phyloP scores from a whole-genome alignment of 2,329 filamentous ascomycete genomes.

The Blastomyces parvus region DNA sequence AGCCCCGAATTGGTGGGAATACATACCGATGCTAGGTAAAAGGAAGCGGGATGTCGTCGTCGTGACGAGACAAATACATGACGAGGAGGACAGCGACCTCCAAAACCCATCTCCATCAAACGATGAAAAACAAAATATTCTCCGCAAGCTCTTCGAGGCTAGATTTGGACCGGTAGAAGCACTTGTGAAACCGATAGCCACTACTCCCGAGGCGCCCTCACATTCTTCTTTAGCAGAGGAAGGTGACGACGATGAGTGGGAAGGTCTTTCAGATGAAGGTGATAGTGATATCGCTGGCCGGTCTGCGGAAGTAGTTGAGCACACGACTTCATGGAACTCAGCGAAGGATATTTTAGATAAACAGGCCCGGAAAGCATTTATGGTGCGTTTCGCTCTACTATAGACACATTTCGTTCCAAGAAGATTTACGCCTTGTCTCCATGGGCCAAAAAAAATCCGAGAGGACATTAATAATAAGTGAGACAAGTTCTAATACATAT shows the following conservation, averaged over 20 bases:
- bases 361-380: constrained; percentile 66
- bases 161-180: constrained; percentile 66
- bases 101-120: constrained; percentile 22
- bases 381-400: constrained; percentile 43
- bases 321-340: constrained; percentile 41
- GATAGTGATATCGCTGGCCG: constrained; percentile 32
- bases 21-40: constrained; percentile 36
- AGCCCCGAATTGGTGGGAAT: neutral
- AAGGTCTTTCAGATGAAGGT: constrained; percentile 45
- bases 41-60: constrained; percentile 38
- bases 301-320: constrained; percentile 53
- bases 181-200: constrained; percentile 17
- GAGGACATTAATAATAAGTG: neutral
- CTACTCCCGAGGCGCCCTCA: constrained; percentile 8
- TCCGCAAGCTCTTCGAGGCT: constrained; percentile 78
- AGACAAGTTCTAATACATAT: neutral
- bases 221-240: constrained; percentile 15
- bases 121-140: constrained; percentile 60
- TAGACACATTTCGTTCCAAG: neutral
- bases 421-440: neutral
- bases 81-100: constrained; percentile 18
- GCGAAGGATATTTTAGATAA: constrained; percentile 48
- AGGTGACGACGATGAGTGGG: constrained; percentile 43
- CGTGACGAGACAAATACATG: constrained; percentile 20
- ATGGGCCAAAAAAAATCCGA: neutral